Percentiles rank a stretch among this genome's conserved stretches.
phyloP scores from a whole-genome alignment of 179 eudicot species.

The Silene noctiflora region DNA sequence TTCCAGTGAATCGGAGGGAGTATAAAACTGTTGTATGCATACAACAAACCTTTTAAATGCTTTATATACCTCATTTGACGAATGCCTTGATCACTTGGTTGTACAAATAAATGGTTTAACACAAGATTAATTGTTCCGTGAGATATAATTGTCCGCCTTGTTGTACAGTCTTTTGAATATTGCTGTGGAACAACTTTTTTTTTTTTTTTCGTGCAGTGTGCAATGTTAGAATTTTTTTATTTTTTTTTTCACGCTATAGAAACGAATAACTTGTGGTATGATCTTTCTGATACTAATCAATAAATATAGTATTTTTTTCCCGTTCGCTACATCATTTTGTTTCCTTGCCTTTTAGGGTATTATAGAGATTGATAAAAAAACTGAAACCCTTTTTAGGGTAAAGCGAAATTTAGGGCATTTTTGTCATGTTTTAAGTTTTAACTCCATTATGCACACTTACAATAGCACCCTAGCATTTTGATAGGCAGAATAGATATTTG shows the following conservation, averaged over 20 bases:
- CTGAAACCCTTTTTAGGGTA: background rate
- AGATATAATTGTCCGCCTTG: background rate
- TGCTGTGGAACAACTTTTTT: background rate
- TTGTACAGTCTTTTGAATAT: background rate
- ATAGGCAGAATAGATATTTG: slow-evolving; percentile 5
- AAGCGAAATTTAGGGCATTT: background rate
- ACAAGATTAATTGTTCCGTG: background rate
- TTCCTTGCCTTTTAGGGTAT: background rate
- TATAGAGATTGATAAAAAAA: background rate
- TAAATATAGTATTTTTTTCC: background rate
- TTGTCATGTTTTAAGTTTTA: background rate
- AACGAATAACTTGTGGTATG: background rate
- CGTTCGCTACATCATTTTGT: background rate
- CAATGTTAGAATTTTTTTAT: background rate
- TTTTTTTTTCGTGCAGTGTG: background rate
- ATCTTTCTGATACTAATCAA: background rate
- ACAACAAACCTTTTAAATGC: too few relatives aligned
- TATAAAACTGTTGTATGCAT: too few relatives aligned
- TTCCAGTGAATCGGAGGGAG: too few relatives aligned
- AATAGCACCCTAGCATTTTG: background rate
- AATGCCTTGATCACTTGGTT: background rate
- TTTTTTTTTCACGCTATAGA: background rate
- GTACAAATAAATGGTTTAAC: background rate
- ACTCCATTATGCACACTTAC: background rate
- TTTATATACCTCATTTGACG: background rate